phyloP scores from a whole-genome alignment of 2,329 filamentous ascomycete species.

The Penicillium olsonii region DNA sequence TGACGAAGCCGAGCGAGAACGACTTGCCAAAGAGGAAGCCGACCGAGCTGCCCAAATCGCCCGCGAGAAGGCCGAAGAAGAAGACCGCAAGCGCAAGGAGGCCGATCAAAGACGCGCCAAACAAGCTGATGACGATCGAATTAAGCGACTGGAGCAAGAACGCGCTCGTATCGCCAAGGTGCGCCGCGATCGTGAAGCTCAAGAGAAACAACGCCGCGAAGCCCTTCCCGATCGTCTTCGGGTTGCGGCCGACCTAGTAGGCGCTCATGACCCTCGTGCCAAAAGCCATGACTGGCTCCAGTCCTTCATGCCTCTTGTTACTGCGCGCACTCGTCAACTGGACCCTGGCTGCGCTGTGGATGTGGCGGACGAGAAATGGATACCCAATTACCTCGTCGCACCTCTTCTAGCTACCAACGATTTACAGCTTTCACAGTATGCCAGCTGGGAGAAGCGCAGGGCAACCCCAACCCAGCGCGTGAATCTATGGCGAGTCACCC shows the following conservation, averaged over 20 bases:
- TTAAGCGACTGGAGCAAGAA: slow-evolving; percentile 46
- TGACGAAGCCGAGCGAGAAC: slow-evolving; percentile 32
- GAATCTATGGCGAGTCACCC: slow-evolving; percentile 51
- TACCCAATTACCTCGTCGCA: slow-evolving; percentile 52
- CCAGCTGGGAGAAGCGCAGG: slow-evolving; percentile 48
- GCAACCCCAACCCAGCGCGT: slow-evolving; percentile 46
- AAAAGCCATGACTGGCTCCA: slow-evolving; percentile 46
- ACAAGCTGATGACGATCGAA: slow-evolving; percentile 50
- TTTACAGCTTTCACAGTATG: slow-evolving; percentile 50
- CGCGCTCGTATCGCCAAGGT: slow-evolving; percentile 44
- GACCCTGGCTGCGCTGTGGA: slow-evolving; percentile 40
- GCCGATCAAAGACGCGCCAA: slow-evolving; percentile 45
- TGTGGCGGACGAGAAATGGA: slow-evolving; percentile 48
- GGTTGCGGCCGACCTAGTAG: slow-evolving; percentile 47
- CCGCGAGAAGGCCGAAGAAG: slow-evolving; percentile 46
- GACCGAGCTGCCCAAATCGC: slow-evolving; percentile 37
- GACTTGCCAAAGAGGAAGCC: slow-evolving; percentile 37
- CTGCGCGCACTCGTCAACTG: slow-evolving; percentile 46
- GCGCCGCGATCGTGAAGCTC: slow-evolving; percentile 47
- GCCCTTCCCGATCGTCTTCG: slow-evolving; percentile 49
- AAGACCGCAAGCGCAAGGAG: slow-evolving; percentile 45
- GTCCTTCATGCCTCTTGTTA: slow-evolving; percentile 50
- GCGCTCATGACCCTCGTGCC: slow-evolving; percentile 44
- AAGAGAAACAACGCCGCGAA: slow-evolving; percentile 49
- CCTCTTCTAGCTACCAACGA: slow-evolving; percentile 52